Percentiles rank a stretch among this genome's conserved stretches.
Evolutionary conservation across 2,329 filamentous ascomycete species (phyloP).

Genomic region (Stemphylium vesicarium): DNA sequence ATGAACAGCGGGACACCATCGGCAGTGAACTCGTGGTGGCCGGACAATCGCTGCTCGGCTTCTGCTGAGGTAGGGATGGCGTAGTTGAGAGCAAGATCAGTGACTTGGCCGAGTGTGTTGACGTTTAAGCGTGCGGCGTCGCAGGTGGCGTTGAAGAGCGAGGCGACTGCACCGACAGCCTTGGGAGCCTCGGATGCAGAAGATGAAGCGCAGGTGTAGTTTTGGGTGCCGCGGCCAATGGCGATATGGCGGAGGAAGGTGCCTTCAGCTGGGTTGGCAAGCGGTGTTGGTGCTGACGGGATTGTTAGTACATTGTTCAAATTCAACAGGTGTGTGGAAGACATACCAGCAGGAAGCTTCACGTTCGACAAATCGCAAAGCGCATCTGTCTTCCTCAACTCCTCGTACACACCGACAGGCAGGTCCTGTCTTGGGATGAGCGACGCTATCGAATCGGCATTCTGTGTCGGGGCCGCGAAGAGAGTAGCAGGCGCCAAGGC

Average conservation of each 20-base stretch:
- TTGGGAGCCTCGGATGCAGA: slow-evolving; percentile 67
- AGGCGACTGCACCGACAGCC: slow-evolving; percentile 76
- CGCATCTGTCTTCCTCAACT: slow-evolving; percentile 29
- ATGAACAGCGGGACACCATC: slow-evolving; percentile 79
- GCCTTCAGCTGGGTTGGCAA: slow-evolving; percentile 67
- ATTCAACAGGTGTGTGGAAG: neutral
- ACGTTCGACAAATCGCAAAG: slow-evolving; percentile 39
- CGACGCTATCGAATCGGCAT: slow-evolving; percentile 27
- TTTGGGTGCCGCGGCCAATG: slow-evolving; percentile 87
- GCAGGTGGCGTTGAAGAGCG: slow-evolving; percentile 88
- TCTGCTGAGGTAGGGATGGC: slow-evolving; percentile 55
- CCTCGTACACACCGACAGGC: slow-evolving; percentile 24
- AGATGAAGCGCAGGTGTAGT: slow-evolving; percentile 79
- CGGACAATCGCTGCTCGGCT: slow-evolving; percentile 68
- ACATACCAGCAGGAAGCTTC: slow-evolving; percentile 42
- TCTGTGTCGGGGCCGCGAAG: slow-evolving; percentile 42
- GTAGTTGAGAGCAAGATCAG: slow-evolving; percentile 72
- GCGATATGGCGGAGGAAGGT: slow-evolving; percentile 77
- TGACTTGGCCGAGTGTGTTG: slow-evolving; percentile 68
- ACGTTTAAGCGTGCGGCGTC: slow-evolving; percentile 65
- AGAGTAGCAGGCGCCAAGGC: slow-evolving; percentile 42
- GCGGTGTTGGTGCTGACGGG: slow-evolving; percentile 58
- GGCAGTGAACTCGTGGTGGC: slow-evolving; percentile 82
- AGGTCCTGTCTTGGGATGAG: slow-evolving; percentile 26
- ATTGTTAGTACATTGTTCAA: slow-evolving; percentile 23